A percentile compares a stretch with the other conserved stretches of the same genome.
Conservation (phyloP, 495 filamentous ascomycete species). For the Symbiotaphrina buchneri region DNA sequence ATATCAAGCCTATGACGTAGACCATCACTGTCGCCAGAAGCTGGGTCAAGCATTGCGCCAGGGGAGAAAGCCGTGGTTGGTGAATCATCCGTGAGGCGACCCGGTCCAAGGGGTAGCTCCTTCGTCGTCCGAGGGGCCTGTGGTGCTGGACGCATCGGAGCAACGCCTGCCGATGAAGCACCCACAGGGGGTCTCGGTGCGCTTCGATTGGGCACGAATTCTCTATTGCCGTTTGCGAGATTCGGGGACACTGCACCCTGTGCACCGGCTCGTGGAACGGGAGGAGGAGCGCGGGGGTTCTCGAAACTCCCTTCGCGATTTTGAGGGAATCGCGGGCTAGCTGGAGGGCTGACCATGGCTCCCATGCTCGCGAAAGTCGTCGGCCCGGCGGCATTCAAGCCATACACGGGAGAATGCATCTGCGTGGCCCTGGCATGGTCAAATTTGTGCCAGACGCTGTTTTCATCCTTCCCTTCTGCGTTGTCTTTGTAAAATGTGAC, state of each 20-base stretch:
- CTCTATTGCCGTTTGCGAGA: conserved; percentile 23
- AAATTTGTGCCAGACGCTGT: conserved; percentile 89
- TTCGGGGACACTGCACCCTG: conserved; percentile 9
- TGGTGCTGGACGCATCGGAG: conserved; percentile 20
- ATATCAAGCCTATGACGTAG: neutral
- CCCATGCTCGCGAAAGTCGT: conserved; percentile 14
- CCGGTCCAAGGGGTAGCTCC: conserved; percentile 28
- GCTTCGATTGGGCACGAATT: conserved; percentile 37
- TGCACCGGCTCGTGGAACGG: conserved; percentile 38
- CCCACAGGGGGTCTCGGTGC: conserved; percentile 37
- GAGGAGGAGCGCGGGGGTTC: conserved; percentile 83
- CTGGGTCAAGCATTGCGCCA: neutral
- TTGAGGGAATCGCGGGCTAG: conserved; percentile 78
- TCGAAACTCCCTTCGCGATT: conserved; percentile 90
- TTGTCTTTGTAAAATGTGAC: conserved; percentile 94
- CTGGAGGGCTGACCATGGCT: conserved; percentile 56
- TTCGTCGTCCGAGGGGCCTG: conserved; percentile 20
- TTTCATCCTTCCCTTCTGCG: conserved; percentile 52
- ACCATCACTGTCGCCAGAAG: neutral
- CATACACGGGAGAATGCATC: conserved; percentile 15
- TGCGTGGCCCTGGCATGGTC: conserved; percentile 43
- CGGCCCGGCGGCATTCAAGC: conserved; percentile 3
- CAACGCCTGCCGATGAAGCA: conserved; percentile 13
- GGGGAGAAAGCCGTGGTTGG: conserved; percentile 19
- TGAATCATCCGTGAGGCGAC: conserved; percentile 27